Evolutionary conservation across 148 eudicot species (phyloP).

Genomic region (Rhododendron kiyosumense): DNA sequence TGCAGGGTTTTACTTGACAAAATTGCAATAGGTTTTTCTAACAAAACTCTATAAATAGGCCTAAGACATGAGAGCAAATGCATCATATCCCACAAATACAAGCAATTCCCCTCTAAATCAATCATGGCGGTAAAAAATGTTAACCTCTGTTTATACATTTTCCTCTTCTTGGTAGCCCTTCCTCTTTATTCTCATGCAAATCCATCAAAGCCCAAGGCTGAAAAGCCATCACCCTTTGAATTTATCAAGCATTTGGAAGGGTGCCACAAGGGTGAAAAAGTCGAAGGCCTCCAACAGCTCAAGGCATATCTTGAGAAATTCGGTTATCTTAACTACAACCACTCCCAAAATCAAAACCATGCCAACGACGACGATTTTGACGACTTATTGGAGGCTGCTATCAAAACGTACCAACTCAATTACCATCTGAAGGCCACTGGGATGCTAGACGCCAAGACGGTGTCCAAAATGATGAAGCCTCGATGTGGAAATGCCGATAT

Average conservation of each 20-base stretch:
- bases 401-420: conserved; percentile 18
- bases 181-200: too few relatives aligned
- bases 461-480: conserved; percentile 15
- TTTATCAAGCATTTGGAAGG: conserved; percentile 14
- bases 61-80: too few relatives aligned
- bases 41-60: too few relatives aligned
- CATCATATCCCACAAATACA: too few relatives aligned
- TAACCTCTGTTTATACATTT: too few relatives aligned
- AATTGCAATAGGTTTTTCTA: too few relatives aligned
- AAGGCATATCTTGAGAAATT: neutral
- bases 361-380: conserved; percentile 17
- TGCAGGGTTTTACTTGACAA: too few relatives aligned
- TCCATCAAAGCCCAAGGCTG: too few relatives aligned
- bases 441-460: conserved; percentile 8
- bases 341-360: neutral
- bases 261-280: conserved; percentile 12
- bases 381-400: conserved; percentile 18
- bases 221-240: too few relatives aligned
- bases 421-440: conserved; percentile 18
- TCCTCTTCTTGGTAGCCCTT: too few relatives aligned
- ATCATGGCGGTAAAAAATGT: too few relatives aligned
- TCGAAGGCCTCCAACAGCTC: neutral
- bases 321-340: neutral
- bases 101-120: too few relatives aligned
- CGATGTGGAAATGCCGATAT: conserved; percentile 20